Conservation (phyloP, 257 asterid species). For the Misopates orontium region DNA sequence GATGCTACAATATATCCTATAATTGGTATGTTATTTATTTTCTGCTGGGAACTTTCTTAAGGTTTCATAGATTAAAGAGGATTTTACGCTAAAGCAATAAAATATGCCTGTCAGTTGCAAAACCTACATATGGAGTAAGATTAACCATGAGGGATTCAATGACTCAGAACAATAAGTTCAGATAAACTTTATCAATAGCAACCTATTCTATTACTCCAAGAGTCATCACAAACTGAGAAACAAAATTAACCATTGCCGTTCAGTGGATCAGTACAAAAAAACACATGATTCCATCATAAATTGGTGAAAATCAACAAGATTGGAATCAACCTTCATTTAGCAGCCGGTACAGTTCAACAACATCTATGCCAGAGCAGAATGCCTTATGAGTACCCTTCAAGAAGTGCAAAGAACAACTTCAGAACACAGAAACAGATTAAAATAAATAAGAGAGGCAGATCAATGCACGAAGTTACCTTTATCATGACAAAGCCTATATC, state of each 20-base stretch:
- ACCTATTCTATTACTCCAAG: conserved; percentile 20
- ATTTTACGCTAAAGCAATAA: neutral
- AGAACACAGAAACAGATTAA: conserved; percentile 16
- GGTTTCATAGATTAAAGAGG: neutral
- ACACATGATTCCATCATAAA: conserved; percentile 11
- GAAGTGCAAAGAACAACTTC: conserved; percentile 32
- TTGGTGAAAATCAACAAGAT: conserved; percentile 2
- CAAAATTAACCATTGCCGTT: conserved; percentile 5
- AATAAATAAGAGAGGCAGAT: conserved; percentile 1
- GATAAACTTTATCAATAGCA: neutral
- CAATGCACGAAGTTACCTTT: conserved; percentile 59
- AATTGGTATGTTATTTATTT: neutral
- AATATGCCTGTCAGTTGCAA: neutral
- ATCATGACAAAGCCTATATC: conserved; percentile 86
- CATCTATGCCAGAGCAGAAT: conserved; percentile 90
- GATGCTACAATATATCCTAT: neutral
- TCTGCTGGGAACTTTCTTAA: neutral
- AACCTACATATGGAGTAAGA: neutral
- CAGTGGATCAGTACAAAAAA: conserved; percentile 7
- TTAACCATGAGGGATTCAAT: conserved; percentile 7
- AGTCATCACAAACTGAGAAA: neutral
- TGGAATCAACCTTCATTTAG: conserved; percentile 69
- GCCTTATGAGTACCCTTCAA: conserved; percentile 70
- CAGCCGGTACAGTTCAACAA: conserved; percentile 54
- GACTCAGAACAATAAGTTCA: neutral